phyloP scores from a whole-genome alignment of 2,329 filamentous ascomycete genomes.

The Simplicillium sp. region DNA sequence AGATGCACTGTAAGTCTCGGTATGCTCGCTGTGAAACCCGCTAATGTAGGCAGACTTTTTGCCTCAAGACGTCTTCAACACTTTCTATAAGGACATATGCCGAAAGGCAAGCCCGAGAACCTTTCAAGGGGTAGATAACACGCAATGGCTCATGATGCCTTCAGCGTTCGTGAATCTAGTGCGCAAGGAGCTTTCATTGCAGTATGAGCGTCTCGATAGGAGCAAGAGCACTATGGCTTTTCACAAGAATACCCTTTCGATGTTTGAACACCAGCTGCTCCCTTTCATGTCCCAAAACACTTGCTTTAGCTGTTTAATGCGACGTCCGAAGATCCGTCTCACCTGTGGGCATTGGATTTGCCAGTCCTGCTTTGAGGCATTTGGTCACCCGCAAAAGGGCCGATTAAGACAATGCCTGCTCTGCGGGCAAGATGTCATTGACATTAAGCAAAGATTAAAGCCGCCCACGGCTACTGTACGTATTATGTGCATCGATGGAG shows the following conservation, averaged over 20 bases:
- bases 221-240: too few species aligned
- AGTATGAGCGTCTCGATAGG: too few species aligned
- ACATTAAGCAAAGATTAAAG: slow-evolving; percentile 4
- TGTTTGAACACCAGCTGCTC: too few species aligned
- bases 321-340: slow-evolving; percentile 7
- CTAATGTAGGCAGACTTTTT: slow-evolving; percentile 1
- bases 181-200: too few species aligned
- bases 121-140: too few species aligned
- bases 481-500: slow-evolving; percentile 10
- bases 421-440: slow-evolving; percentile 2
- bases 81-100: neutral
- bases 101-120: neutral
- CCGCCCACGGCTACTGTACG: slow-evolving; percentile 8
- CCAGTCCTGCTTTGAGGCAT: slow-evolving; percentile 7
- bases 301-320: slow-evolving; percentile 8
- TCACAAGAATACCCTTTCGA: too few species aligned
- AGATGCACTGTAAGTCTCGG: slow-evolving; percentile 9
- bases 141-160: too few species aligned
- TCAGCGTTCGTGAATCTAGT: too few species aligned
- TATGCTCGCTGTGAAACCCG: neutral
- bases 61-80: neutral
- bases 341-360: slow-evolving; percentile 10
- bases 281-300: slow-evolving; percentile 6
- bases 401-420: slow-evolving; percentile 7
- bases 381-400: slow-evolving; percentile 1